These are phyloP conservation scores for Exophiala viscosa DNA, from an alignment of 2,329 filamentous ascomycete species.

Conservation along the genomic window DNA sequence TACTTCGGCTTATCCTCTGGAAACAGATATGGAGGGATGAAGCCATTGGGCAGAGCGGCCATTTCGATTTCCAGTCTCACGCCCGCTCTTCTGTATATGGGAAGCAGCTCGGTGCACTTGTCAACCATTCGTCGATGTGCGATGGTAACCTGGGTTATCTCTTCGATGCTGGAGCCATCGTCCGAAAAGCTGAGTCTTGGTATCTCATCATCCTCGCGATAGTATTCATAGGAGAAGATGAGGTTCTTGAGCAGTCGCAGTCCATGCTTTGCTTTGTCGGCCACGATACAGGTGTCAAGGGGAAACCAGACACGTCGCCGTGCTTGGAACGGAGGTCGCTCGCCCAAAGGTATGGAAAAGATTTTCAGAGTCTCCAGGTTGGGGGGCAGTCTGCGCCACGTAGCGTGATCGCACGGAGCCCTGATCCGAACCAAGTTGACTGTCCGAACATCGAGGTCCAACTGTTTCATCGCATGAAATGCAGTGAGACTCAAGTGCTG, in stretches of 20 bases:
- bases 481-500: conserved; percentile 22
- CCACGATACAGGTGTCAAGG: conserved; percentile 22
- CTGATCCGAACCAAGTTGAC: conserved; percentile 21
- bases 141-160: conserved; percentile 16
- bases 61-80: conserved; percentile 23
- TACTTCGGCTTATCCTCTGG: conserved; percentile 24
- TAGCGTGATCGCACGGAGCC: conserved; percentile 23
- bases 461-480: conserved; percentile 22
- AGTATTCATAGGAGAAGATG: conserved; percentile 27
- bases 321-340: conserved; percentile 22
- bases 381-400: conserved; percentile 25
- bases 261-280: conserved; percentile 25
- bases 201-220: conserved; percentile 21
- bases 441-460: conserved; percentile 25
- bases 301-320: conserved; percentile 22
- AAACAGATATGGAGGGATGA: conserved; percentile 29
- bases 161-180: conserved; percentile 15
- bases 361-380: conserved; percentile 27
- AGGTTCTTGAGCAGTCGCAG: conserved; percentile 22
- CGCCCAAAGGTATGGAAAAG: conserved; percentile 25
- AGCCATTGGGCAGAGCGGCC: conserved; percentile 25
- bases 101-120: conserved; percentile 22
- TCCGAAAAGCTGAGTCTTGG: conserved; percentile 13
- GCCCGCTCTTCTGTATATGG: conserved; percentile 15
- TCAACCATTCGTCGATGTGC: conserved; percentile 19